Evolutionary conservation across 139 green algal genomes (phyloP).

Genomic region (Ettlia oleoabundans): DNA sequence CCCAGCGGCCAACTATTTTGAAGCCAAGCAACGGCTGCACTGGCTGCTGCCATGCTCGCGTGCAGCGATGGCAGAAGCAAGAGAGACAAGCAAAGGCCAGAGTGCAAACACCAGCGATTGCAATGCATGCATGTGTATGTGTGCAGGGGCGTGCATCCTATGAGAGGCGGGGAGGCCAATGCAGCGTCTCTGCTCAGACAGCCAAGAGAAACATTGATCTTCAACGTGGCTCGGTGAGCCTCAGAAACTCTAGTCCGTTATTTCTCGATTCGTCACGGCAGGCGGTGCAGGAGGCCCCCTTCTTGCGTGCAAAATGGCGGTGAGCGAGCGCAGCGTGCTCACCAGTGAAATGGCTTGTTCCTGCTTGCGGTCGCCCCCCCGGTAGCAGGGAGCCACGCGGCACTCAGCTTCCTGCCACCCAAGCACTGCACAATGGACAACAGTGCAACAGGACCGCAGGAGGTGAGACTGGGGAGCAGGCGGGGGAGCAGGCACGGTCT

Average conservation of each 20-base stretch:
- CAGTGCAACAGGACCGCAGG: no score
- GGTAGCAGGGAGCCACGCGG: no score
- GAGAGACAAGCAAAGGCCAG: no score
- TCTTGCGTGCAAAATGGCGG: neutral
- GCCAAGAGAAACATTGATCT: slow-evolving; percentile 80
- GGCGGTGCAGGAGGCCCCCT: neutral
- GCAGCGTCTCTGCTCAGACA: slow-evolving; percentile 90
- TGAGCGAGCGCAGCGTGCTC: no score
- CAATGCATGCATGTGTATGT: neutral
- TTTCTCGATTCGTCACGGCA: slow-evolving; percentile 25
- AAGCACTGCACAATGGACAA: no score
- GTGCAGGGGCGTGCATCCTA: neutral
- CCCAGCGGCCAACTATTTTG: slow-evolving; percentile 77
- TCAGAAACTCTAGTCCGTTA: slow-evolving; percentile 90
- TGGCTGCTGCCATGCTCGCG: neutral
- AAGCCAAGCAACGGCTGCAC: slow-evolving; percentile 46
- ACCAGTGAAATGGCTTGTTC: no score
- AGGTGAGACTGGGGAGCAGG: neutral
- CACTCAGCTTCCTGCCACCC: no score
- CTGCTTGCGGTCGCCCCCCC: no score
- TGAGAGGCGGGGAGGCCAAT: no score
- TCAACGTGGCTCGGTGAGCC: slow-evolving; percentile 60
- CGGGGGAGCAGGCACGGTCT: no score
- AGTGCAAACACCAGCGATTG: no score
- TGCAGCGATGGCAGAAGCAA: no score